phyloP scores from a whole-genome alignment of 352 stramenopile species.

The Nothophytophthora sp. region DNA sequence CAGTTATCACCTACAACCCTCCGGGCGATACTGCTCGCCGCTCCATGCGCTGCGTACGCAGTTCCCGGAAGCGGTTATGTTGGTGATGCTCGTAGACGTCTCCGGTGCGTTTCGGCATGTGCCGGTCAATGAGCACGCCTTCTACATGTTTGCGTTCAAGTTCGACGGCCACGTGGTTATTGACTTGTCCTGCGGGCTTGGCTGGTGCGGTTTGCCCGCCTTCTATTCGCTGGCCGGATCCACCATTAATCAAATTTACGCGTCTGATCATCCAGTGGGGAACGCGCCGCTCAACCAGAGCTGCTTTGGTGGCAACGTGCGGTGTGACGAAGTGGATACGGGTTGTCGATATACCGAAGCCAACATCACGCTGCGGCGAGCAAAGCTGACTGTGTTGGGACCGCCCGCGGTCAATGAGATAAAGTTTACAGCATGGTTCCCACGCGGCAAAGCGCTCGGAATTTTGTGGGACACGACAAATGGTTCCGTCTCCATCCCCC shows the following conservation, averaged over 20 bases:
- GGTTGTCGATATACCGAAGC: background rate
- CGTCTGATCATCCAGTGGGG: too few species aligned
- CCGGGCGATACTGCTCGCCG: conserved; percentile 1
- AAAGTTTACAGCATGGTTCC: conserved; percentile 4
- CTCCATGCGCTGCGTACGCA: background rate
- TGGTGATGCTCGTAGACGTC: conserved; percentile 6
- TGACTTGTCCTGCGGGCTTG: conserved; percentile 1
- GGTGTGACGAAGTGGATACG: background rate
- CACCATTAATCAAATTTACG: conserved; percentile 3
- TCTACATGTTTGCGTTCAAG: conserved; percentile 9
- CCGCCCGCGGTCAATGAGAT: background rate
- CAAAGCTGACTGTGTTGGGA: too few species aligned
- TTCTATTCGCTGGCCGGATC: background rate
- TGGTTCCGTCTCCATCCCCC: background rate
- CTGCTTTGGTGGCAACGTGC: conserved; percentile 3
- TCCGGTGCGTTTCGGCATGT: conserved; percentile 4
- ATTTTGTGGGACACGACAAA: background rate
- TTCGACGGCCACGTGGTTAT: conserved; percentile 6
- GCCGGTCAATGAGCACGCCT: conserved; percentile 2
- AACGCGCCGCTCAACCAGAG: background rate
- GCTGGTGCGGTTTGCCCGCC: too few species aligned
- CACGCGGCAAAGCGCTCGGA: background rate
- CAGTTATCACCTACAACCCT: conserved; percentile 5
- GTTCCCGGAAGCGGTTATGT: background rate
- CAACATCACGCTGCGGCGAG: conserved; percentile 1